These are phyloP conservation scores for Rusavskia elegans DNA, from an alignment of 495 filamentous ascomycete species.

Conservation along the genomic window DNA sequence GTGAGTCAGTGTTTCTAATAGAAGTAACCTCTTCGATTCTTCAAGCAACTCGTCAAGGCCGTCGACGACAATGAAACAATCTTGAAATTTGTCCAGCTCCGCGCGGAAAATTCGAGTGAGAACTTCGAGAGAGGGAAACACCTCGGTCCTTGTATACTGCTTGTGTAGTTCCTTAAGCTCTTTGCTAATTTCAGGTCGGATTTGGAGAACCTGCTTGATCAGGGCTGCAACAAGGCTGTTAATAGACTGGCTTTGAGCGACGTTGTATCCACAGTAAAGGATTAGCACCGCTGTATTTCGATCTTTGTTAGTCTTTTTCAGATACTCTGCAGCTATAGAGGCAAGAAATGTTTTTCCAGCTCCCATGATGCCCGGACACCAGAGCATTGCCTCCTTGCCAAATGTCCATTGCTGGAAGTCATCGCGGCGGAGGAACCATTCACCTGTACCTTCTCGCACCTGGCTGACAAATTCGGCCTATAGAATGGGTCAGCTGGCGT, in stretches of 20 bases:
- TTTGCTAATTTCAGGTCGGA: not conserved
- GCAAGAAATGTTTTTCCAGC: slow-evolving; percentile 11
- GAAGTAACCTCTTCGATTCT: slow-evolving; percentile 2
- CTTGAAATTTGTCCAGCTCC: slow-evolving; percentile 1
- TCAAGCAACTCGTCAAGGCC: slow-evolving; percentile 11
- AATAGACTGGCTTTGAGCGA: slow-evolving; percentile 4
- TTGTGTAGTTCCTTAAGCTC: slow-evolving; percentile 5
- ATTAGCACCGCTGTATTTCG: slow-evolving; percentile 3
- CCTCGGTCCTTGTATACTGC: not conserved
- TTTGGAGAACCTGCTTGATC: slow-evolving; percentile 9
- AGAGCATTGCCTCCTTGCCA: slow-evolving; percentile 6
- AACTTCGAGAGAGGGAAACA: slow-evolving; percentile 1
- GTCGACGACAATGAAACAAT: slow-evolving; percentile 8
- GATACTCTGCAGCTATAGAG: slow-evolving; percentile 6
- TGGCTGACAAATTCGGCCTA: slow-evolving; percentile 13
- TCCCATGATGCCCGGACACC: slow-evolving; percentile 9
- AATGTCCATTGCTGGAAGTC: slow-evolving; percentile 11
- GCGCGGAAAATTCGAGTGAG: slow-evolving; percentile 2
- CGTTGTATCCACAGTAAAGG: slow-evolving; percentile 12
- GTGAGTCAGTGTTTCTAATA: slow-evolving; percentile 1
- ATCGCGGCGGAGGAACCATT: slow-evolving; percentile 18
- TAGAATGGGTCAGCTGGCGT: not conserved
- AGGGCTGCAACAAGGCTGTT: slow-evolving; percentile 8
- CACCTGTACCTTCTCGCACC: slow-evolving; percentile 23
- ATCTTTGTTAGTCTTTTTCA: not conserved